A percentile compares a stretch with the other conserved stretches of the same genome.
Conservation (phyloP, 2,329 filamentous ascomycete species). For the Moelleriella libera region DNA sequence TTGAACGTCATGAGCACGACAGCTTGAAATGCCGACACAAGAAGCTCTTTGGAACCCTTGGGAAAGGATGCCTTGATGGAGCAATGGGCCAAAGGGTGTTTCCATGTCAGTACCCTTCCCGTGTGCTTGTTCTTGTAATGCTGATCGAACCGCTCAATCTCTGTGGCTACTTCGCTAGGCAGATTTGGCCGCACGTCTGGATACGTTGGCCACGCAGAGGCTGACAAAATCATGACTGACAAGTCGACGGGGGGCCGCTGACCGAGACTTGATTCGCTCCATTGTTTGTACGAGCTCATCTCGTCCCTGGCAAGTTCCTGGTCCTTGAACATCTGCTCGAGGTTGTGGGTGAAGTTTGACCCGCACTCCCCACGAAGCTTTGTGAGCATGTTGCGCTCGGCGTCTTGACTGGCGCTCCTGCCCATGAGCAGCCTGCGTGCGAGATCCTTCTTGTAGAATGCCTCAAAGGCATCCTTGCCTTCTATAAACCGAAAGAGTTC, state of each 20-base stretch:
- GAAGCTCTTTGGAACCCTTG: constrained; percentile 70
- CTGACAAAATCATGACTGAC: constrained; percentile 79
- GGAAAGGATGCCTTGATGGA: constrained; percentile 70
- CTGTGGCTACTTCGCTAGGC: constrained; percentile 59
- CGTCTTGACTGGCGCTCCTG: constrained; percentile 84
- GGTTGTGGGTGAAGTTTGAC: constrained; percentile 84
- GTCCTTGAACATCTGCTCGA: constrained; percentile 99
- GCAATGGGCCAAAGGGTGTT: constrained; percentile 84
- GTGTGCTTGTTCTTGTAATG: constrained; percentile 87
- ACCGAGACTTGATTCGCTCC: constrained; percentile 35
- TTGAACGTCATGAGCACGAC: constrained; percentile 89
- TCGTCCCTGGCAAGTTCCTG: constrained; percentile 88
- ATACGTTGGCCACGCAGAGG: constrained; percentile 87
- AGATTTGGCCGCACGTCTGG: constrained; percentile 59
- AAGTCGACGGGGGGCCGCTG: constrained; percentile 42
- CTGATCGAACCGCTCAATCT: constrained; percentile 66
- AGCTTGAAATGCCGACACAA: constrained; percentile 86
- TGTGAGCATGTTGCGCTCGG: constrained; percentile 87
- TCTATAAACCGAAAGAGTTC: constrained; percentile 95
- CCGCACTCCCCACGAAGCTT: constrained; percentile 90
- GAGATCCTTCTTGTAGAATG: constrained; percentile 97
- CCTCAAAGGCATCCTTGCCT: constrained; percentile 94
- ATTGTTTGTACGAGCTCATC: constrained; percentile 75
- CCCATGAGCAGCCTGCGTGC: constrained; percentile 82
- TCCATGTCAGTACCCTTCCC: constrained; percentile 78